phyloP scores from a whole-genome alignment of 768 basidiomycete species.

The Hebeloma cylindrosporum region DNA sequence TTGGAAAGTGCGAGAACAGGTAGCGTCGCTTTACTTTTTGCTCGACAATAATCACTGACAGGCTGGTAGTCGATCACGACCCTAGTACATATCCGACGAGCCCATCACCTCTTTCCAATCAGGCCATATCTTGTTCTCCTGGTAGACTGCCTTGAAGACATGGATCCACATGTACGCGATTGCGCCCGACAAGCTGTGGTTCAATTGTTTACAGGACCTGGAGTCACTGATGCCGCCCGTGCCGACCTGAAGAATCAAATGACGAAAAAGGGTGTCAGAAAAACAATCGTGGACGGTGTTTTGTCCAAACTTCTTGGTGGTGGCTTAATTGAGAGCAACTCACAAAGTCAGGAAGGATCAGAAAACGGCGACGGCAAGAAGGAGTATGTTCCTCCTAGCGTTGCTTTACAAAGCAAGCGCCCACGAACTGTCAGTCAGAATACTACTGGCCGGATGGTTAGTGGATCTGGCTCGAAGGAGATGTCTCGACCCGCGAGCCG shows the following conservation, averaged over 20 bases:
- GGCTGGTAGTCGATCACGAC: constrained; percentile 54
- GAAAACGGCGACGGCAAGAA: constrained; percentile 58
- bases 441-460: constrained; percentile 37
- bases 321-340: constrained; percentile 40
- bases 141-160: constrained; percentile 86
- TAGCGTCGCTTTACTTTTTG: constrained; percentile 33
- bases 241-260: constrained; percentile 94
- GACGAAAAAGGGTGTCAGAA: constrained; percentile 80
- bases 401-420: constrained; percentile 56
- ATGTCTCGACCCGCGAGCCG: constrained; percentile 61
- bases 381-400: constrained; percentile 76
- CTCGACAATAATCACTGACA: constrained; percentile 2
- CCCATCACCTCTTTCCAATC: constrained; percentile 74
- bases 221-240: constrained; percentile 82
- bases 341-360: constrained; percentile 55
- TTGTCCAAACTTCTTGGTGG: constrained; percentile 62
- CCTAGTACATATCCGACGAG: constrained; percentile 71
- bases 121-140: constrained; percentile 77
- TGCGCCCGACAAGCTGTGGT: constrained; percentile 79
- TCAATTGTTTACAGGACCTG: constrained; percentile 81
- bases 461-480: constrained; percentile 51
- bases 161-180: constrained; percentile 86
- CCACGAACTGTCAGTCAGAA: constrained; percentile 41
- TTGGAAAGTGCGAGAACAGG: constrained; percentile 86
- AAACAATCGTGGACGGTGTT: constrained; percentile 82